Evolutionary conservation across 495 filamentous ascomycete species (phyloP).

Genomic region (Rostrohypoxylon terebratum): DNA sequence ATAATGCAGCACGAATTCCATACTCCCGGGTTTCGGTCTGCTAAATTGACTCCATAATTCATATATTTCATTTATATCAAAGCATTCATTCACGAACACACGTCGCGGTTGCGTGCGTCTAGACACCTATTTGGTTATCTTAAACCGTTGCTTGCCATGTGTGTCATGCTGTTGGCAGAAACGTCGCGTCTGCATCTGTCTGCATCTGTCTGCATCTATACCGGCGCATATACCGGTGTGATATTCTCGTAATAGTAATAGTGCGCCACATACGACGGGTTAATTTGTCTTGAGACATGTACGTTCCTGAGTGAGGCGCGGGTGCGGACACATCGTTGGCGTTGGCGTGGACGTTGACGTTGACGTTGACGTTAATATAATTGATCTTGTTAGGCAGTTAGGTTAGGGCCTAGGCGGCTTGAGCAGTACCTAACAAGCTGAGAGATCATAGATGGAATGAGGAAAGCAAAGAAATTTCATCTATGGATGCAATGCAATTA

Average conservation of each 20-base stretch:
- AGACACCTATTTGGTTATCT: conserved; percentile 19
- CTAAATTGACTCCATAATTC: conserved; percentile 20
- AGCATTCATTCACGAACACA: conserved; percentile 22
- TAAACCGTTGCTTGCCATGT: neutral
- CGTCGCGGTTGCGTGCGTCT: conserved; percentile 33
- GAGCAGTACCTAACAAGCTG: neutral
- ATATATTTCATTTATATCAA: no score
- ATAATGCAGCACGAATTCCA: conserved; percentile 38
- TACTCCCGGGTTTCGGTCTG: conserved; percentile 21
- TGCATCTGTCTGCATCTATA: no score
- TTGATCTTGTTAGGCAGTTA: no score
- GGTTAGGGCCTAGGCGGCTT: no score
- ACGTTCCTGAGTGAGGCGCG: neutral
- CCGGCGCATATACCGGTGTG: conserved; percentile 7
- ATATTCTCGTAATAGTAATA: conserved; percentile 19
- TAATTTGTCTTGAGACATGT: neutral
- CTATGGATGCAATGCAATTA: neutral
- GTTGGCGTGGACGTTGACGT: no score
- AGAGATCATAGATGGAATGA: neutral
- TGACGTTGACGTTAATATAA: no score
- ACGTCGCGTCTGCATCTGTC: neutral
- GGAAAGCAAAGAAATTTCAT: neutral
- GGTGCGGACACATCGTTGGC: no score
- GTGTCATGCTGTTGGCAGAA: neutral
- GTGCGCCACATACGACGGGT: neutral